Evolutionary conservation across 1,139 yeast species (phyloP).

Genomic region (Blastobotrys niveus): DNA sequence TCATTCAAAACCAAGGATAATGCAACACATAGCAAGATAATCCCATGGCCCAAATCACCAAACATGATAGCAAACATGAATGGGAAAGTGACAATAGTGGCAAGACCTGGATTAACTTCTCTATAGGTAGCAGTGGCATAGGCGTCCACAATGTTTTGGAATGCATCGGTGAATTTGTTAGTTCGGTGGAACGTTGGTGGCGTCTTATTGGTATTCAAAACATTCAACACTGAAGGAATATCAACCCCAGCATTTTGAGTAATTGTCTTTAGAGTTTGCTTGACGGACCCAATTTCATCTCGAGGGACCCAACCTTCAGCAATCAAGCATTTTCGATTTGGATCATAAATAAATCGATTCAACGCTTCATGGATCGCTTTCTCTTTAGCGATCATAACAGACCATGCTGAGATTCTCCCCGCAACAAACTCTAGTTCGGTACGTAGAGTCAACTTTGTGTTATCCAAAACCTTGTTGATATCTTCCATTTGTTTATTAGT

Average conservation of each 20-base stretch:
- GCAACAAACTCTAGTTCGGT: constrained; percentile 76
- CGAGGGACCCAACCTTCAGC: constrained; percentile 98
- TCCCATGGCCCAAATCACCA: constrained; percentile 97
- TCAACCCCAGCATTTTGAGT: constrained; percentile 54
- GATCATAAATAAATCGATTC: constrained; percentile 79
- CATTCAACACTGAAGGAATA: constrained; percentile 74
- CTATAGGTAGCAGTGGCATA: constrained; percentile 92
- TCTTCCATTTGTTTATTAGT: constrained; percentile 57
- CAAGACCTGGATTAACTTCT: constrained; percentile 93
- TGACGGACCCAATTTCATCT: constrained; percentile 44
- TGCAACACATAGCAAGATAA: constrained; percentile 70
- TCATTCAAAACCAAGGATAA: constrained; percentile 66
- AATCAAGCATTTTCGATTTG: constrained; percentile 76
- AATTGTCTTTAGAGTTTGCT: constrained; percentile 47
- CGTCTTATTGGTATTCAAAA: constrained; percentile 68
- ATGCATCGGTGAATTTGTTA: constrained; percentile 86
- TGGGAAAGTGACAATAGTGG: constrained; percentile 93
- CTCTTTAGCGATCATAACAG: constrained; percentile 62
- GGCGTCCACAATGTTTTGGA: constrained; percentile 90
- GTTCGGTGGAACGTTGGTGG: constrained; percentile 94
- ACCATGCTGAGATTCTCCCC: constrained; percentile 63
- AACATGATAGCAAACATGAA: constrained; percentile 99
- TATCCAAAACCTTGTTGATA: constrained; percentile 61
- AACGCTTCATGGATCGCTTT: constrained; percentile 67
- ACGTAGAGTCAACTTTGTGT: constrained; percentile 62